Evolutionary conservation across 2,329 filamentous ascomycete species (phyloP).

Genomic region (Pestalotiopsis fici): DNA sequence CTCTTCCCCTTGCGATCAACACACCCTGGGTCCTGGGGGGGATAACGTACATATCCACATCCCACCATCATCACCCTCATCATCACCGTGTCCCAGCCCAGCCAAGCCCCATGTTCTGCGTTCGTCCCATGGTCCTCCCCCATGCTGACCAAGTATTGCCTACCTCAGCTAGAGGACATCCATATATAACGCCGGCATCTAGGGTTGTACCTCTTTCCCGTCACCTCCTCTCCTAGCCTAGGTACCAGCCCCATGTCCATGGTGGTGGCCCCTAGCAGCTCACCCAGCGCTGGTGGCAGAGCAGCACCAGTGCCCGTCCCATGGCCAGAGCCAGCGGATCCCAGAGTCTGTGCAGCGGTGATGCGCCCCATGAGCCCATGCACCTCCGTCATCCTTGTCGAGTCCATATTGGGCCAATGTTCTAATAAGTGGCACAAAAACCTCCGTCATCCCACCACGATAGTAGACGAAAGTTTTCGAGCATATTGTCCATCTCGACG

Average conservation of each 20-base stretch:
- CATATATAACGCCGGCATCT: neutral
- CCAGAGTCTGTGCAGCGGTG: constrained; percentile 29
- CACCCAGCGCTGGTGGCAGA: constrained; percentile 25
- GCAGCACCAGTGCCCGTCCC: constrained; percentile 27
- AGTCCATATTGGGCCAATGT: constrained; percentile 32
- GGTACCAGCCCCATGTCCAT: constrained; percentile 3
- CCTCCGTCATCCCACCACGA: constrained; percentile 31
- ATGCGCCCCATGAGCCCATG: constrained; percentile 21
- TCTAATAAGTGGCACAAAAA: constrained; percentile 38
- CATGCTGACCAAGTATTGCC: neutral
- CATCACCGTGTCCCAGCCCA: constrained; percentile 1
- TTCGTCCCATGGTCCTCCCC: neutral
- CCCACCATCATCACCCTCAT: neutral
- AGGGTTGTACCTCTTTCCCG: neutral
- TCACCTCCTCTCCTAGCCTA: neutral
- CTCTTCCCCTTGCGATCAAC: neutral
- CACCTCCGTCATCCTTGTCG: constrained; percentile 23
- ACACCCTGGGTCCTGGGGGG: neutral
- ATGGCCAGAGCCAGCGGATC: constrained; percentile 25
- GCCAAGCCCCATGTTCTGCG: neutral
- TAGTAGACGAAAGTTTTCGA: constrained; percentile 17
- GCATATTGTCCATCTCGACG: constrained; percentile 2
- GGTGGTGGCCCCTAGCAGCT: constrained; percentile 4
- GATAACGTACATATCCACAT: neutral
- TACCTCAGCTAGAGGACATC: neutral